A percentile compares a stretch with the other conserved stretches of the same genome.
Evolutionary conservation across 495 filamentous ascomycete species (phyloP).

Genomic region (Podospora sp.): DNA sequence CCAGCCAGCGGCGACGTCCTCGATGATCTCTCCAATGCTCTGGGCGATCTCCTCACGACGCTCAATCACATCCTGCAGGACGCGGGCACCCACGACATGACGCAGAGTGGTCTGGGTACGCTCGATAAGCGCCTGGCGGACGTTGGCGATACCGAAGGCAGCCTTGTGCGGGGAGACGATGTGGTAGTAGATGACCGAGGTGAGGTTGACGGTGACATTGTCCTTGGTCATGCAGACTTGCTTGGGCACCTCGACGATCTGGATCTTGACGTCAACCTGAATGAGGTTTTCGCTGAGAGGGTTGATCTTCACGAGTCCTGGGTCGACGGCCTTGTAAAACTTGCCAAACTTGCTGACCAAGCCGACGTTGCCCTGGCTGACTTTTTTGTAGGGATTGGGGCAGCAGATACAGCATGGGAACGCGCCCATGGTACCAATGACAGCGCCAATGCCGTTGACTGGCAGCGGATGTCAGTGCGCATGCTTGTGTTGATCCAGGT

Average conservation of each 20-base stretch:
- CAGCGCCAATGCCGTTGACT: conserved; percentile 76
- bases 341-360: conserved; percentile 94
- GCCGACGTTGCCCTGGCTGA: conserved; percentile 89
- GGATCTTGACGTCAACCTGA: conserved; percentile 98
- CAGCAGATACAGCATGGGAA: conserved; percentile 91
- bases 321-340: conserved; percentile 96
- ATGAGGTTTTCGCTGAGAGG: conserved; percentile 88
- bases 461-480: neutral
- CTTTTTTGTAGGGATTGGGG: conserved; percentile 97
- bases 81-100: conserved; percentile 94
- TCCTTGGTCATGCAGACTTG: conserved; percentile 99
- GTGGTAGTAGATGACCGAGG: conserved; percentile 99
- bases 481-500: neutral
- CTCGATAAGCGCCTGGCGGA: conserved; percentile 92
- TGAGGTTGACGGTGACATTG: conserved; percentile 91
- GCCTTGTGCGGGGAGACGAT: conserved; percentile 94
- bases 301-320: conserved; percentile 97
- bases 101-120: conserved; percentile 97
- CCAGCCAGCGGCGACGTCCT: conserved; percentile 92
- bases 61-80: conserved; percentile 98
- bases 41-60: conserved; percentile 95
- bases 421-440: conserved; percentile 79
- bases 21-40: conserved; percentile 95
- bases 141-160: conserved; percentile 94
- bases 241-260: conserved; percentile 94